A percentile compares a stretch with the other conserved stretches of the same genome.
Evolutionary conservation across 352 stramenopile species (phyloP).

Genomic region (Achlya hypogyna): DNA sequence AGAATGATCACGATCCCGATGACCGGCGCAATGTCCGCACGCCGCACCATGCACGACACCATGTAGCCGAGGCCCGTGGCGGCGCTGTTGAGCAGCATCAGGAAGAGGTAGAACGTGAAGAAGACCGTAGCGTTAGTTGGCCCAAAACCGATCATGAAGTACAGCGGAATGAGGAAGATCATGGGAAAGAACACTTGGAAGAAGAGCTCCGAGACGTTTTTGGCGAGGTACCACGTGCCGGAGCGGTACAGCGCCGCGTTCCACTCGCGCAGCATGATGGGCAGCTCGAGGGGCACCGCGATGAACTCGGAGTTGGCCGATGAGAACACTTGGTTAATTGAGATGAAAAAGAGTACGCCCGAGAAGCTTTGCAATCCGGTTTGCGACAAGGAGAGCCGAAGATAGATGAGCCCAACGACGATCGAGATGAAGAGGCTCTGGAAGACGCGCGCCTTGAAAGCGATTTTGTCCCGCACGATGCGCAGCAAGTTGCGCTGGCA

Average conservation of each 20-base stretch:
- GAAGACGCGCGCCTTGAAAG: slow-evolving; percentile 25
- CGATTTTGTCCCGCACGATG: slow-evolving; percentile 23
- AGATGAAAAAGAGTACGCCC: slow-evolving; percentile 23
- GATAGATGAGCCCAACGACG: slow-evolving; percentile 20
- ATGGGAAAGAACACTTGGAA: slow-evolving; percentile 33
- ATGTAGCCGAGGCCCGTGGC: slow-evolving; percentile 28
- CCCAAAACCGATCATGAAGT: slow-evolving; percentile 36
- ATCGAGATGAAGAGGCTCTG: slow-evolving; percentile 25
- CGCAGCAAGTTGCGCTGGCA: slow-evolving; percentile 24
- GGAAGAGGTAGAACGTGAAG: slow-evolving; percentile 39
- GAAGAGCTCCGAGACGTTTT: slow-evolving; percentile 31
- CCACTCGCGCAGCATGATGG: slow-evolving; percentile 30
- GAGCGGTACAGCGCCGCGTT: slow-evolving; percentile 27
- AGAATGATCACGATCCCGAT: slow-evolving; percentile 28
- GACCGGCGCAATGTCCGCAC: slow-evolving; percentile 26
- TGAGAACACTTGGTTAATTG: slow-evolving; percentile 26
- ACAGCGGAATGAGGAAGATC: slow-evolving; percentile 33
- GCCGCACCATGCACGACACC: slow-evolving; percentile 30
- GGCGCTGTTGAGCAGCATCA: slow-evolving; percentile 32
- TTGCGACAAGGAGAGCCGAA: slow-evolving; percentile 7
- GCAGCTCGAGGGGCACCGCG: slow-evolving; percentile 28
- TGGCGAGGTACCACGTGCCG: slow-evolving; percentile 29
- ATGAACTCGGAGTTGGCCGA: slow-evolving; percentile 30
- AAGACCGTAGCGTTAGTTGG: slow-evolving; percentile 32
- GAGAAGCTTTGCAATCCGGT: slow-evolving; percentile 18